Evolutionary conservation across 1,284 basidiomycete species (phyloP), one percentile per base, ranked within the genome.

Genomic region (Ustilago tritici): DNA sequence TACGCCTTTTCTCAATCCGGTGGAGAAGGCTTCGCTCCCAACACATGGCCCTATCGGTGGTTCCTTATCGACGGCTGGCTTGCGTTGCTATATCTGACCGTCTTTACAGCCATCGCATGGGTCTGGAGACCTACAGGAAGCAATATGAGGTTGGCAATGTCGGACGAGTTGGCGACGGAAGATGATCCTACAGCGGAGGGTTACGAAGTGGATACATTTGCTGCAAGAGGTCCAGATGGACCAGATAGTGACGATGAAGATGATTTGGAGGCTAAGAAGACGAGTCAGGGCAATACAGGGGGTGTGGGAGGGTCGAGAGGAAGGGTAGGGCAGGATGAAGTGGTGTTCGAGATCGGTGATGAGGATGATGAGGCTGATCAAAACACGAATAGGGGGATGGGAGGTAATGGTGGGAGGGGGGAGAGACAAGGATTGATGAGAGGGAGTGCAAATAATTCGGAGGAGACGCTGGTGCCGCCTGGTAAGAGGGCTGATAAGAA

Each of bases 41-140:
- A 92, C 73, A 93, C 94, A n/a, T 99, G 96, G 96, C 90, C 90
- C 76, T 90, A 91, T 61, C 91, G 95, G 58, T 99, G 97, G 97
- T 94, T 95, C 90, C 88, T 99, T 15, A 89, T 99, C 50, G 97
- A 99, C 82, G 97, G 95, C n/a, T 98, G 94, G 89, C 89, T 98
- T 35, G 91, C 93, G 1, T 88, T 95, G 35, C 90, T 87, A 10
- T 87, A 87, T 66, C 75, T 87, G 10, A 53, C 56, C 35, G 91
- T 92, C 53, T 98, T 99, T 86, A 87, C 89, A 54, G 88, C 90
- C 10, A 94, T 98, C 74, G 91, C 93, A 3, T 98, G 91, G 88
- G 89, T 98, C 34, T 99, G 97, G 96, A 90, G 95, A 49, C 96
- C 96, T 65, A 94, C 95, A 2, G 91, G 91, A 46, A 92, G 95